phyloP scores from a whole-genome alignment of 305 asterid species.

The Striga hermonthica region DNA sequence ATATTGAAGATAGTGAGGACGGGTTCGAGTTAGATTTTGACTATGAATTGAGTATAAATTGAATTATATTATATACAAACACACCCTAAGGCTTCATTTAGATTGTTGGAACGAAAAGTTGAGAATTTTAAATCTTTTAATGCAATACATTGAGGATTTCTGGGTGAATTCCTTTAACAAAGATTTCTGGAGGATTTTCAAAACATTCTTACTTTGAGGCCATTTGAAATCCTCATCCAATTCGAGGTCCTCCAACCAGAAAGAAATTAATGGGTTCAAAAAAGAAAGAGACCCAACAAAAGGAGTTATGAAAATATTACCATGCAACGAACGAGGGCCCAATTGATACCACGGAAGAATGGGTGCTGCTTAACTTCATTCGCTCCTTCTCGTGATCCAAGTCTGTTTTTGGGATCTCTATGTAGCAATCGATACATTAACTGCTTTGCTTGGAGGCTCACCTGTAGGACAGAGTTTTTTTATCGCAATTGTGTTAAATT shows the following conservation, averaged over 20 bases:
- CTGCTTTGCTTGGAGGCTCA: slow-evolving; percentile 83
- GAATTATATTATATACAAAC: too few relatives aligned
- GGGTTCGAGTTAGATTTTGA: too few relatives aligned
- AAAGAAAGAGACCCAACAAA: background rate
- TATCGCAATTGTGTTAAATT: slow-evolving; percentile 8
- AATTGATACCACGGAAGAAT: slow-evolving; percentile 79
- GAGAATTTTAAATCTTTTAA: too few relatives aligned
- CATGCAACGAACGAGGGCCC: slow-evolving; percentile 96
- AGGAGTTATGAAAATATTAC: slow-evolving; percentile 40
- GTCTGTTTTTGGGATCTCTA: slow-evolving; percentile 91
- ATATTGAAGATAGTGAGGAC: too few relatives aligned
- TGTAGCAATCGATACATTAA: slow-evolving; percentile 76
- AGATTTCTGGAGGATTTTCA: background rate
- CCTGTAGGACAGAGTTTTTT: slow-evolving; percentile 42
- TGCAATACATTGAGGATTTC: background rate
- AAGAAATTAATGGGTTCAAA: background rate
- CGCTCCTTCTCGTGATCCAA: slow-evolving; percentile 92
- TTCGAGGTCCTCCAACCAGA: background rate
- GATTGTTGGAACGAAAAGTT: background rate
- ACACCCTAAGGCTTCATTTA: background rate
- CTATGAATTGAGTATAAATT: too few relatives aligned
- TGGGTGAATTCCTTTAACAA: background rate
- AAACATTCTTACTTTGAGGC: background rate
- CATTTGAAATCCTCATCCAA: background rate
- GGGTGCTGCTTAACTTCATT: slow-evolving; percentile 87